These are phyloP conservation scores for Zygoascus sp. DNA, from an alignment of 1,139 yeast genomes.

Conservation along the genomic window DNA sequence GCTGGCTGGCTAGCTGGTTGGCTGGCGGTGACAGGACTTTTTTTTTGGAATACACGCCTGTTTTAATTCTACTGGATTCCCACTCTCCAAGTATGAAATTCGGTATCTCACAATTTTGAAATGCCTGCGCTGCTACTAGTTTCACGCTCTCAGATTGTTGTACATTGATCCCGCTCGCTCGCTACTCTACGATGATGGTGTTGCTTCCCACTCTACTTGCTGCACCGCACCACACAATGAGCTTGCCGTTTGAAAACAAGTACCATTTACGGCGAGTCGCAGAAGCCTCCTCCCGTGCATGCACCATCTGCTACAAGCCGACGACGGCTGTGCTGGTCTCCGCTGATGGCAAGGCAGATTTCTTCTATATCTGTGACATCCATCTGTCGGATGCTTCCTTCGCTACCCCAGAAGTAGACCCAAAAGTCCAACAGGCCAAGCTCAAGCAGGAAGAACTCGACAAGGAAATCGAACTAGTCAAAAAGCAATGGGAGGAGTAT, in stretches of 20 bases:
- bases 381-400: constrained; percentile 62
- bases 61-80: no score
- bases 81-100: no score
- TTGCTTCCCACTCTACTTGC: background rate
- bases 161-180: background rate
- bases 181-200: no score
- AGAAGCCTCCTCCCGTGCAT: constrained; percentile 50
- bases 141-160: no score
- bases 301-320: constrained; percentile 66
- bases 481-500: constrained; percentile 32
- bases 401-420: constrained; percentile 49
- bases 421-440: constrained; percentile 45
- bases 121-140: no score
- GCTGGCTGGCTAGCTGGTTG: no score
- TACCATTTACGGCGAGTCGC: constrained; percentile 57
- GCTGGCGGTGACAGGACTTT: no score
- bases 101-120: no score
- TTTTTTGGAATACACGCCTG: no score
- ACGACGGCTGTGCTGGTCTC: constrained; percentile 58
- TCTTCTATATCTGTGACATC: constrained; percentile 63
- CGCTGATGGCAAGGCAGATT: constrained; percentile 47
- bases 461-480: constrained; percentile 40
- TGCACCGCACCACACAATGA: constrained; percentile 3
- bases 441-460: constrained; percentile 40
- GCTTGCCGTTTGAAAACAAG: constrained; percentile 44